phyloP scores from a whole-genome alignment of 163 green algal genomes.

The Coccomyxa subellipsoidea region DNA sequence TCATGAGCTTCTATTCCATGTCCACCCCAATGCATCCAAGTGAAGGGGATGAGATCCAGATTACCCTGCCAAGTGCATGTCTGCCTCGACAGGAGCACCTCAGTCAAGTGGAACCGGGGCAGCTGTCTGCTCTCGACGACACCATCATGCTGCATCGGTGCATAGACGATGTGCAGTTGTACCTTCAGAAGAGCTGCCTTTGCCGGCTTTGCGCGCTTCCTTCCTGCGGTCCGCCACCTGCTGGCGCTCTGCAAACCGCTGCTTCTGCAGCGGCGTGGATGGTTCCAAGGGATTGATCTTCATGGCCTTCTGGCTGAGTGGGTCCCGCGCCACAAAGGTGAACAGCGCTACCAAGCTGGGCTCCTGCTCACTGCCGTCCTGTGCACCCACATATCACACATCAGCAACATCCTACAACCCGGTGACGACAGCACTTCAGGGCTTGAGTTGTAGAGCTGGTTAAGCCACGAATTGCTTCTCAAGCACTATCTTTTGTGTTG shows the following conservation, averaged over 20 bases:
- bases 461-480: no score
- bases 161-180: no score
- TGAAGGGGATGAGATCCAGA: no score
- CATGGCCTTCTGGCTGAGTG: constrained; percentile 19
- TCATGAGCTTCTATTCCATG: neutral
- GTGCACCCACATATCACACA: neutral
- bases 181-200: neutral
- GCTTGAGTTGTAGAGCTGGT: no score
- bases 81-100: no score
- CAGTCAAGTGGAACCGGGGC: no score
- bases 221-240: constrained; percentile 46
- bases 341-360: constrained; percentile 60
- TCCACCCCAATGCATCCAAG: neutral
- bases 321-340: constrained; percentile 77
- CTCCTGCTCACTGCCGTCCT: constrained; percentile 26
- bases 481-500: no score
- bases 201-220: constrained; percentile 33
- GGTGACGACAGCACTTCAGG: no score
- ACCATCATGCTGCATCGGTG: neutral
- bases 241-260: constrained; percentile 48
- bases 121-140: no score
- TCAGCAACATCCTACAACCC: no score
- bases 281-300: constrained; percentile 55
- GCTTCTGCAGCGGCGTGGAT: constrained; percentile 30
- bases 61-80: no score